Percentiles rank a stretch among this genome's conserved stretches.
Conservation (phyloP, 1,284 basidiomycete genomes). For the Malassezia slooffiae region DNA sequence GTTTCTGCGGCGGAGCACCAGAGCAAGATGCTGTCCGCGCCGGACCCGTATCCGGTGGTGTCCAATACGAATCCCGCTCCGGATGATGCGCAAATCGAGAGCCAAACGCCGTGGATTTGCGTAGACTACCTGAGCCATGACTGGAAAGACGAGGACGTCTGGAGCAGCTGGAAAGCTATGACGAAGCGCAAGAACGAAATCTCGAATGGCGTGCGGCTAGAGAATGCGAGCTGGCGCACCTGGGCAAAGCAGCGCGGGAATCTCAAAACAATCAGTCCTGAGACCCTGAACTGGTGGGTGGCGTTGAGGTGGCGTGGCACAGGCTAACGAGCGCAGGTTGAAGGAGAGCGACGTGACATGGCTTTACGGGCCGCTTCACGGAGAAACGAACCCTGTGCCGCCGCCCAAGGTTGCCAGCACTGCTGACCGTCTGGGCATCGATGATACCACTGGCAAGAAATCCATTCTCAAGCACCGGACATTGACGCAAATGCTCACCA, state of each 20-base stretch:
- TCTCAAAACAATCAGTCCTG: conserved; percentile 84
- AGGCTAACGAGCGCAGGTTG: conserved; percentile 56
- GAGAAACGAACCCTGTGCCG: conserved; percentile 54
- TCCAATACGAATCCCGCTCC: conserved; percentile 36
- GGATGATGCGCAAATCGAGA: conserved; percentile 44
- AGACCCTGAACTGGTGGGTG: conserved; percentile 91
- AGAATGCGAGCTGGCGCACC: conserved; percentile 95
- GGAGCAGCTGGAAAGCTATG: conserved; percentile 96
- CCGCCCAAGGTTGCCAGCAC: conserved; percentile 51
- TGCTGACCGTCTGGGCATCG: conserved; percentile 53
- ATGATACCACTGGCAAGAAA: conserved; percentile 52
- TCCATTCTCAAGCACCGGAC: conserved; percentile 94
- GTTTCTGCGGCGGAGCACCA: background rate
- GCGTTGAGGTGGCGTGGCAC: background rate
- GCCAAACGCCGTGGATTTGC: conserved; percentile 52
- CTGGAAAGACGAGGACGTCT: conserved; percentile 96
- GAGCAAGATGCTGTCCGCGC: conserved; percentile 44
- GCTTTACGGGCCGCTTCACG: conserved; percentile 90
- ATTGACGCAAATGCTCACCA: conserved; percentile 70
- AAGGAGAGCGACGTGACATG: conserved; percentile 99
- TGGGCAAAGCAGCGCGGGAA: conserved; percentile 99
- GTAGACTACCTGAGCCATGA: conserved; percentile 70
- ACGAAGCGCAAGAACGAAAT: conserved; percentile 97
- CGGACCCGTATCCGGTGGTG: conserved; percentile 40
- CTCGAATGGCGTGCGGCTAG: conserved; percentile 81